phyloP scores from a whole-genome alignment of 352 stramenopile genomes.

The Pythium pyrilobum region DNA sequence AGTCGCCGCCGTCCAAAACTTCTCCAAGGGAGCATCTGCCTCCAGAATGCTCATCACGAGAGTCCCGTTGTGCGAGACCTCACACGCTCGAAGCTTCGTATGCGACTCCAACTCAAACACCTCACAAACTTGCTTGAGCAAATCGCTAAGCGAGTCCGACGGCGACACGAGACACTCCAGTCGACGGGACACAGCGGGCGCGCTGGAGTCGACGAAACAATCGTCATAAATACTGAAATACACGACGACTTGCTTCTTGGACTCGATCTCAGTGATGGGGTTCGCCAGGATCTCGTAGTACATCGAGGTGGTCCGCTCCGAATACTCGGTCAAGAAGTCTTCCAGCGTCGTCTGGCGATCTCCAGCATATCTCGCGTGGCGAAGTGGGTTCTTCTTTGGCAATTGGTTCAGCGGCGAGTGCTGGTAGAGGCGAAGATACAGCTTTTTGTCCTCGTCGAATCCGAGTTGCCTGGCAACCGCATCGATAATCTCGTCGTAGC shows the following conservation, averaged over 20 bases:
- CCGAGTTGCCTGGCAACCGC: conserved; percentile 41
- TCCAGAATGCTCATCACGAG: conserved; percentile 44
- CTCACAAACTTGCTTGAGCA: conserved; percentile 44
- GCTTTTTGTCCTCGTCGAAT: conserved; percentile 29
- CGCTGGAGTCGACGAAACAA: conserved; percentile 45
- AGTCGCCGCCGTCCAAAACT: conserved; percentile 31
- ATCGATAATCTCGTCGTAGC: conserved; percentile 73
- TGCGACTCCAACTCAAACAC: conserved; percentile 35
- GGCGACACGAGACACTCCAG: conserved; percentile 65
- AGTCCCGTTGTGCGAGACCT: conserved; percentile 54
- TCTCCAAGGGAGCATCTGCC: conserved; percentile 32
- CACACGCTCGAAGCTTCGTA: conserved; percentile 46
- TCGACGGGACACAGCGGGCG: conserved; percentile 25
- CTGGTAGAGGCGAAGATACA: conserved; percentile 78
- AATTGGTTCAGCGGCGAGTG: conserved; percentile 60
- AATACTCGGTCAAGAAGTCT: conserved; percentile 65
- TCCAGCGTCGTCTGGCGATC: conserved; percentile 60
- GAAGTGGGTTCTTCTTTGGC: conserved; percentile 63
- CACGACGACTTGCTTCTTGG: conserved; percentile 74
- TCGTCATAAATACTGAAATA: conserved; percentile 77
- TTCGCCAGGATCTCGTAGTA: conserved; percentile 72
- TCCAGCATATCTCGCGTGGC: conserved; percentile 55
- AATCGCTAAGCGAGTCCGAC: conserved; percentile 37
- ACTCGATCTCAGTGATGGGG: conserved; percentile 82
- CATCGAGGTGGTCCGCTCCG: conserved; percentile 57